A percentile compares a stretch with the other conserved stretches of the same genome.
These are phyloP conservation scores for Arthrobotrys sinensis DNA, from an alignment of 2,329 filamentous ascomycete genomes.

Conservation along the genomic window DNA sequence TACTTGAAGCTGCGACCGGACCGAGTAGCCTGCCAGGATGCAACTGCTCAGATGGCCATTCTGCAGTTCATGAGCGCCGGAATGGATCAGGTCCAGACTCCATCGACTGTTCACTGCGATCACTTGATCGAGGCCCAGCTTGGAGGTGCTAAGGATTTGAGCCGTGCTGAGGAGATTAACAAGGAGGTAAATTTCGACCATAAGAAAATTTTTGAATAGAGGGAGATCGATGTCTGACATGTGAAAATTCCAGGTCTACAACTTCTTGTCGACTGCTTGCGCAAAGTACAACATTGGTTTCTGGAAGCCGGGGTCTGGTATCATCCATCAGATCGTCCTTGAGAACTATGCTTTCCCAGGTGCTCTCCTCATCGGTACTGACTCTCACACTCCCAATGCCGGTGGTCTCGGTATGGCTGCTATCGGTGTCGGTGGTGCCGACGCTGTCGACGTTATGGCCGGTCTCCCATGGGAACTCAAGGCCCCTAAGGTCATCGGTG, in stretches of 20 bases:
- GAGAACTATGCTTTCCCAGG: slow-evolving; percentile 99
- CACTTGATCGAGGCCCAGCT: slow-evolving; percentile 98
- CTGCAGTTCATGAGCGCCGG: slow-evolving; percentile 99
- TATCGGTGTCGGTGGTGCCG: slow-evolving; percentile 97
- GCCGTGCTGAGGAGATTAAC: slow-evolving; percentile 91
- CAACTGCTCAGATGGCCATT: slow-evolving; percentile 99
- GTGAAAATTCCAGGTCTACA: slow-evolving; percentile 76
- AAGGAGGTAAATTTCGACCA: slow-evolving; percentile 75
- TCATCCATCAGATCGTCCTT: slow-evolving; percentile 98
- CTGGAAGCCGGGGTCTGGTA: slow-evolving; percentile 98
- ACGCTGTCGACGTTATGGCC: slow-evolving; percentile 98
- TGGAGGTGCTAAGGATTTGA: slow-evolving; percentile 93
- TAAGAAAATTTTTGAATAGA: neutral
- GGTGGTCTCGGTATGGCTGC: slow-evolving; percentile 95
- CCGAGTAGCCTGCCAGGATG: slow-evolving; percentile 98
- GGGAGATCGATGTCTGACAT: neutral
- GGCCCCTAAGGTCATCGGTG: slow-evolving; percentile 96
- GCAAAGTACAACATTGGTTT: slow-evolving; percentile 99
- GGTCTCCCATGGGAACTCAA: slow-evolving; percentile 98
- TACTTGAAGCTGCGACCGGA: slow-evolving; percentile 98
- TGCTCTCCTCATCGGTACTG: slow-evolving; percentile 96
- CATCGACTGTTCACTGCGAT: slow-evolving; percentile 96
- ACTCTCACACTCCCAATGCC: slow-evolving; percentile 97
- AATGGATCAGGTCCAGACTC: slow-evolving; percentile 94
- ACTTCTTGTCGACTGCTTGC: slow-evolving; percentile 93